phyloP scores from a whole-genome alignment of 2,329 filamentous ascomycete species.

The Atkinsonella hypoxylon region DNA sequence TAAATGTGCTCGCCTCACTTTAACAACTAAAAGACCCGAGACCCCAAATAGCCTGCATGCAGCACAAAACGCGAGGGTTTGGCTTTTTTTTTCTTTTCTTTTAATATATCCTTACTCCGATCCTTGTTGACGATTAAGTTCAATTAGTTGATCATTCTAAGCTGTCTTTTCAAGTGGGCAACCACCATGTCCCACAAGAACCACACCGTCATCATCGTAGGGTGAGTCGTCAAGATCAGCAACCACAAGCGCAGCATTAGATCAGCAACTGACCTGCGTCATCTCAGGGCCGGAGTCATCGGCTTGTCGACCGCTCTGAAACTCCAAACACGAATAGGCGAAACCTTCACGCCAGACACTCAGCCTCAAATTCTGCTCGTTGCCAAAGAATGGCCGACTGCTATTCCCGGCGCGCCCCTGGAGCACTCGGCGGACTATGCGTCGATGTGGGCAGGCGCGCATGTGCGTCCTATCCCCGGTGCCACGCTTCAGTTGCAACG shows the following conservation, averaged over 20 bases:
- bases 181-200: neutral
- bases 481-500: slow-evolving; percentile 19
- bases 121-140: no score
- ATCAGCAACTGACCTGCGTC: neutral
- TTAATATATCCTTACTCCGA: neutral
- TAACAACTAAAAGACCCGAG: neutral
- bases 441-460: slow-evolving; percentile 45
- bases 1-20: neutral
- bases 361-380: slow-evolving; percentile 15
- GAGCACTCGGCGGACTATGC: slow-evolving; percentile 32
- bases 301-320: slow-evolving; percentile 37
- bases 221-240: slow-evolving; percentile 1
- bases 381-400: slow-evolving; percentile 23
- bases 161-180: no score
- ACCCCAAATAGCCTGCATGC: neutral
- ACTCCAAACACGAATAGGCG: slow-evolving; percentile 21
- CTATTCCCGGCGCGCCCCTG: slow-evolving; percentile 18
- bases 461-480: slow-evolving; percentile 38
- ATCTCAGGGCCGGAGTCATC: slow-evolving; percentile 37
- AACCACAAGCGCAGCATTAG: neutral
- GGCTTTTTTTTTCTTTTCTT: neutral
- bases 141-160: no score
- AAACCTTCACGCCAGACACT: neutral
- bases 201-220: slow-evolving; percentile 6
- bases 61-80: neutral